Percentiles rank a stretch among this genome's conserved stretches.
phyloP scores from a whole-genome alignment of 2,329 filamentous ascomycete genomes.

The Thelonectria olida region DNA sequence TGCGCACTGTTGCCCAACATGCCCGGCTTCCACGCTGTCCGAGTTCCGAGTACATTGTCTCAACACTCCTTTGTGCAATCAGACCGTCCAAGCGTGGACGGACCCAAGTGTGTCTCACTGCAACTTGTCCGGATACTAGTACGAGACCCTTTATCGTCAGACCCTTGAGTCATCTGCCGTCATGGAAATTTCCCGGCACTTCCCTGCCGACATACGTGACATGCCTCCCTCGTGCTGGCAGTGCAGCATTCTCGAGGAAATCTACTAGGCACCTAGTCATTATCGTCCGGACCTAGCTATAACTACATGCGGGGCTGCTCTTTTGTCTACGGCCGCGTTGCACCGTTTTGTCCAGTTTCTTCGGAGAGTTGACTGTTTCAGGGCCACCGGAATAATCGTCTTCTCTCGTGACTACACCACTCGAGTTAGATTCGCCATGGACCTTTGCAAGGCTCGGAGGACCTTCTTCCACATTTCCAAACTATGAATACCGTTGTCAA shows the following conservation, averaged over 20 bases:
- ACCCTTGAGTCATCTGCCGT: not conserved
- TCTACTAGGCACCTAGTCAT: no score
- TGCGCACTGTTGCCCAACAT: not conserved
- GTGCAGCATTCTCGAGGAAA: no score
- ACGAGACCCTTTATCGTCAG: not conserved
- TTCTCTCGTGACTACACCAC: not conserved
- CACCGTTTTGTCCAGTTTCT: not conserved
- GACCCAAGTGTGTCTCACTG: not conserved
- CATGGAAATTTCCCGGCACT: not conserved
- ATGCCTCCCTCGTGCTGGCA: no score
- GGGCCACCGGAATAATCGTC: not conserved
- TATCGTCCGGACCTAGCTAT: not conserved
- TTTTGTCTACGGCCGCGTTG: not conserved
- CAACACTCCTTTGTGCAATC: slow-evolving; percentile 2
- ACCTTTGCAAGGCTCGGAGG: no score
- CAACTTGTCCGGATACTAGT: no score
- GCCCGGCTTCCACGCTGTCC: not conserved
- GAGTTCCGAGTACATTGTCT: slow-evolving; percentile 10
- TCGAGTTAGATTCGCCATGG: no score
- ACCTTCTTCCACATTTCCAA: no score
- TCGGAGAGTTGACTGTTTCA: slow-evolving; percentile 21
- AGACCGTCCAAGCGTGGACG: not conserved
- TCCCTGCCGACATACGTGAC: not conserved
- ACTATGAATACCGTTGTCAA: no score
- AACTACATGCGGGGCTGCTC: slow-evolving; percentile 7